Base-by-base conservation (phyloP, 352 stramenopile species). In the Thalassiosira ordinaria region DNA sequence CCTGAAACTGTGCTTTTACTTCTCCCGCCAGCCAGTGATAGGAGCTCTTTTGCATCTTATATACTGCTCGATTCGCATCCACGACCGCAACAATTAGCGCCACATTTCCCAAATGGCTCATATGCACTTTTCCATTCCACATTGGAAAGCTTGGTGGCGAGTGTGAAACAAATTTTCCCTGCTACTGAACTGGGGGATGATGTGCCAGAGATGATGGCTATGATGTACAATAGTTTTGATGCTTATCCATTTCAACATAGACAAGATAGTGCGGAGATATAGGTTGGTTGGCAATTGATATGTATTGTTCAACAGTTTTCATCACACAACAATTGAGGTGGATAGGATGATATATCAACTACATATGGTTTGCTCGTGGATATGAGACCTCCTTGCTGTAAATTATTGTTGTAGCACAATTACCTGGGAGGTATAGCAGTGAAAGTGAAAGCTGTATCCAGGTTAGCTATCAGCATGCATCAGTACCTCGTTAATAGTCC, bases 151-250 rank as follows among this genome's bases (percentile, higher is more conserved):
- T 67, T 93, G 8, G 55, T 91, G 20, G 1, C 49, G 37, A 80
- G 78, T 74, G 67, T 92, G 9, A 37, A 80, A 24, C 35, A 74
- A n/a, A 88, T 92, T 53, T 93, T 93, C 47, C 86, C 86, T n/a
- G 61, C 62, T 3, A 89, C 79, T 0, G 65, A 92, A 64, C 65
- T 93, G 31, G 84, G 80, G 0, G 46, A 60, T 27, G 88, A 91
- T 78, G 79, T 91, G 14, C 76, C 81, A 18, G 80, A 89, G 67
- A 82, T 90, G 67, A 92, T 93, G 86, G 71, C 76, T 2, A 85
- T 85, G 62, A 91, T 92, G 86, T 93, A 93, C 70, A 93, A 93
- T 67, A 85, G 60, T 59, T 93, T 92, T 87, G 88, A 93, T 51
- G 41, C 18, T 51, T 51, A 51, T 51, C 41, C 41, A 20, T 51